Base-by-base conservation (phyloP, 768 basidiomycete genomes). In the Lenzites betulinus region DNA sequence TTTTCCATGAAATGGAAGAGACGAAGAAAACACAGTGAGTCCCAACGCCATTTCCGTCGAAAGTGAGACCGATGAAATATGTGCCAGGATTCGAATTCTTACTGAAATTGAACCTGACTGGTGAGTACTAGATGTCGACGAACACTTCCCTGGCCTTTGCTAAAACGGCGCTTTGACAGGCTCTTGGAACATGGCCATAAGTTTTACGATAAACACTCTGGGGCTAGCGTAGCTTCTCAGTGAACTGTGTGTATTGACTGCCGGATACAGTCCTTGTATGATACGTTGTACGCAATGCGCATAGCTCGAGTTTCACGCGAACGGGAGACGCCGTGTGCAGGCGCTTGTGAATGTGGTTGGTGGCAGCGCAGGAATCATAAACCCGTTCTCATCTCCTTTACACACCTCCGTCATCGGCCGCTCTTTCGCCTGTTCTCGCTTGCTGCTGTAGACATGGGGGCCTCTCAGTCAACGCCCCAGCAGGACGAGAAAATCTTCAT, bases 81-180 rank as follows among this genome's bases (percentile, higher is more conserved):
- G 25, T 41, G 48, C 12, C 60, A 93, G 97, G 71, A 97, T 99
- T 69, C 85, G 91, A 23, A 88, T 98, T 64, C 72, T 98, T 35
- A 97, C 96, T 1, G 93, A 95, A 67, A 92, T 98, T 44, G 95
- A 98, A 68, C 87, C 94, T 41, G 95, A 98, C 67, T 98, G 96
- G 96, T 88, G 67, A 68, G 76, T 62, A 20, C 18, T 25, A 22
- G 20, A 6, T 11, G 16, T 16, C 42, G 23, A 2, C 54, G 9
- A 43, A 4, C 33, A 35, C 33, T 16, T 12, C 7, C 3, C 30
- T 39, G 1, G 15, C 11, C 3, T 16, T 7, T 55, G 12, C 22
- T 39, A 55, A 70, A 50, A 60, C 52, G 48, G 47, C 9, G 28
- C 41, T 44, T 13, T 83, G 82, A 82, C 71, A 82, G 81, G 81